These are phyloP conservation scores for Amphirosellinia nigrospora DNA, from an alignment of 495 filamentous ascomycete genomes.

Conservation along the genomic window DNA sequence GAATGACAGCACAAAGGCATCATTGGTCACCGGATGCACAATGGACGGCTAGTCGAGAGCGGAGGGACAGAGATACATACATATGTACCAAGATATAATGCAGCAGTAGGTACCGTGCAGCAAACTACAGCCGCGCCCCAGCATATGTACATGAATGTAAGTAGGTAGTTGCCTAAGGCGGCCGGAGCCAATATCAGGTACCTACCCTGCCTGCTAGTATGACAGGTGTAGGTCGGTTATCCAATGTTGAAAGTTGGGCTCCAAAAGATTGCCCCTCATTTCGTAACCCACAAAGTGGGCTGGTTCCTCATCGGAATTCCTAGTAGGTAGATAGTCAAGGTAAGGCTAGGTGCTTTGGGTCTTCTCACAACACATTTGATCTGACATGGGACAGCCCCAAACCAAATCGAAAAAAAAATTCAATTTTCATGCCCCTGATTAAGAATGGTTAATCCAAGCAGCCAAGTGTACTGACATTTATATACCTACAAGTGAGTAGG, in stretches of 20 bases:
- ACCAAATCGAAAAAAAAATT: neutral
- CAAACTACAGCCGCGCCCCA: slow-evolving; percentile 7
- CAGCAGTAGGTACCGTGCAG: slow-evolving; percentile 14
- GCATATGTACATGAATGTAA: neutral
- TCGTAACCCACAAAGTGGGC: slow-evolving; percentile 26
- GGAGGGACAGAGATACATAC: slow-evolving; percentile 15
- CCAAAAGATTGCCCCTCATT: slow-evolving; percentile 29
- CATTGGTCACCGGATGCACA: slow-evolving; percentile 15
- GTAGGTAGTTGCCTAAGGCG: neutral
- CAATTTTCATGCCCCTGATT: neutral
- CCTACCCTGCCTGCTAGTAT: neutral
- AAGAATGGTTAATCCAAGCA: neutral
- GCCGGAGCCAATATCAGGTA: neutral
- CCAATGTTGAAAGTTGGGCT: slow-evolving; percentile 19
- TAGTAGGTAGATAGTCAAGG: slow-evolving; percentile 4
- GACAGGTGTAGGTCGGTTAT: neutral
- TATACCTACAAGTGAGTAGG: too few species aligned
- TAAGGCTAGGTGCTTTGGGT: slow-evolving; percentile 2
- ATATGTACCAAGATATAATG: neutral
- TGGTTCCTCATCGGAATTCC: slow-evolving; percentile 12
- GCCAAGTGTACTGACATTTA: too few species aligned
- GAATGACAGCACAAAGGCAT: slow-evolving; percentile 26
- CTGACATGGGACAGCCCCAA: slow-evolving; percentile 4
- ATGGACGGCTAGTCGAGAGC: neutral
- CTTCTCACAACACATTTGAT: slow-evolving; percentile 12